These are phyloP conservation scores for Candida labiduridarum DNA, from an alignment of 1,139 yeast species.

Conservation along the genomic window DNA sequence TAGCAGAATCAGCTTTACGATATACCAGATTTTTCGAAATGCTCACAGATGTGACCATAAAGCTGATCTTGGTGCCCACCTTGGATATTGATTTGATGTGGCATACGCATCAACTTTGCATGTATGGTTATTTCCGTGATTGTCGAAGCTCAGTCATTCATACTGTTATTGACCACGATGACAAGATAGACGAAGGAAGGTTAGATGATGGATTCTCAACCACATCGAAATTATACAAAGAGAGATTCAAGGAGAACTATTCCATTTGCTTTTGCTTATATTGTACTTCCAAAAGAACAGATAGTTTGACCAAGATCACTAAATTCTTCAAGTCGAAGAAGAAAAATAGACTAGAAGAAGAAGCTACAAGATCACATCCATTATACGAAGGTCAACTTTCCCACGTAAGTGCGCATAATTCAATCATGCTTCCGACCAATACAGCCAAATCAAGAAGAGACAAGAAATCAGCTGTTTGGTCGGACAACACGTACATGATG, in stretches of 20 bases:
- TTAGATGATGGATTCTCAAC: slow-evolving; percentile 14
- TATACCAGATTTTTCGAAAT: slow-evolving; percentile 25
- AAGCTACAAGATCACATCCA: background rate
- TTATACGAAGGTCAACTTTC: background rate
- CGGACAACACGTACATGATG: slow-evolving; percentile 5
- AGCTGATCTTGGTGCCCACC: slow-evolving; percentile 33
- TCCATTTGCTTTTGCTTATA: slow-evolving; percentile 19
- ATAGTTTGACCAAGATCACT: slow-evolving; percentile 1
- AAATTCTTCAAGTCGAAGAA: slow-evolving; percentile 3
- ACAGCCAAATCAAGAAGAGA: slow-evolving; percentile 6
- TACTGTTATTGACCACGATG: slow-evolving; percentile 18
- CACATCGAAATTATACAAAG: slow-evolving; percentile 17
- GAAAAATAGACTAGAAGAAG: slow-evolving; percentile 1
- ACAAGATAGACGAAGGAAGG: slow-evolving; percentile 16
- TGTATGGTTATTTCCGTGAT: slow-evolving; percentile 24
- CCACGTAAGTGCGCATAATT: slow-evolving; percentile 7
- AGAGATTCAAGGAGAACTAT: slow-evolving; percentile 16
- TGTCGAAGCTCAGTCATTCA: slow-evolving; percentile 16
- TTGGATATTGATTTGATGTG: slow-evolving; percentile 42
- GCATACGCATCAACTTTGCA: slow-evolving; percentile 42
- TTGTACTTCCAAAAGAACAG: slow-evolving; percentile 13
- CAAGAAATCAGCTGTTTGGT: slow-evolving; percentile 6
- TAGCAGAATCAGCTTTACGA: slow-evolving; percentile 24
- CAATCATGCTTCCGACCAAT: slow-evolving; percentile 3
- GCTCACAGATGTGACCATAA: slow-evolving; percentile 13